Base-by-base conservation (phyloP, 805 yeast genomes). In the Schwanniomyces pseudopolymorphus region DNA sequence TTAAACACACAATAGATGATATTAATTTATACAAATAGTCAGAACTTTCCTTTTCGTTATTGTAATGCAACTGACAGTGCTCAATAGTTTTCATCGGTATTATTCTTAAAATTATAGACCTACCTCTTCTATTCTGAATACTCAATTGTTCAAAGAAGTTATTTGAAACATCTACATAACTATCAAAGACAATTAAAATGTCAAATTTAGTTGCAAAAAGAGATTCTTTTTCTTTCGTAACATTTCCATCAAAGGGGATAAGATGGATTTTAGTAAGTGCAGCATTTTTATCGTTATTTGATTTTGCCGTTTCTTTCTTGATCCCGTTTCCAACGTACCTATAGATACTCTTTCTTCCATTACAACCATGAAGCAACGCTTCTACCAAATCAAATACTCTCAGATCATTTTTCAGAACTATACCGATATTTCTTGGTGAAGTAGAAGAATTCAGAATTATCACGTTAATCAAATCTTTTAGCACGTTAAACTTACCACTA, bases 31-130 rank as follows among this genome's bases (percentile, higher is more conserved):
- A 84, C 38, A 89, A 69, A 53, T 80, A 79, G 20, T 59, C 55
- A 1, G 74, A 54, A 24, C 61, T 51, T 42, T 58, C 13, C 26
- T 54, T 50, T 52, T 44, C 58, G 42, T 52, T 67, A 48, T 48
- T 61, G 59, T 70, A 82, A 78, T 56, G 75, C 69, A 47, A 77
- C 58, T 50, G 81, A 51, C 89, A 83, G 61, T 92, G 98, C 56
- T 92, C 97, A 21, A 89, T 81, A 2, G 96, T 84, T 56, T 88
- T 84, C 47, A 84, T 79, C 1, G 96, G 85, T 3, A 89, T 81
- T 20, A 92, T 69, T 31, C 92, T 69, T 21, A 92, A 58, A 4
- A 88, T 68, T 8, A 89, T 85, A 0, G 86, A 78, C 8, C 56
- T 60, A 3, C 47, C 52, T 24, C 56, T 42, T 19, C 61, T 52